Percentiles rank a stretch among this genome's conserved stretches.
Evolutionary conservation across 129 eudicot species (phyloP).

Genomic region (Lactuca sativa): DNA sequence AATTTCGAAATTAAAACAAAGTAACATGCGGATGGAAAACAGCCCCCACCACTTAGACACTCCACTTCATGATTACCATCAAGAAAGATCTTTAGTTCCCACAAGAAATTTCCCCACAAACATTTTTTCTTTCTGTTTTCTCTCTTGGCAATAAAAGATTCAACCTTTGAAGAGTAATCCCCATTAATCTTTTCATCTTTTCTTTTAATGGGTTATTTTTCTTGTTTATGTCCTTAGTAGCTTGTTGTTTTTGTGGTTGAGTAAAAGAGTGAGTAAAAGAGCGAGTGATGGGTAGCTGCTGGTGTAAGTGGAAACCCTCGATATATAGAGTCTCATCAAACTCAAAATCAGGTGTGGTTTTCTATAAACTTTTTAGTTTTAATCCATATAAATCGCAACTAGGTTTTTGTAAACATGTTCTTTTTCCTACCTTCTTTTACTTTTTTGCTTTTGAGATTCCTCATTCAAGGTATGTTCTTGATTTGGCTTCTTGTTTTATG

Average conservation of each 20-base stretch:
- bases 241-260: background rate
- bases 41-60: conserved; percentile 35
- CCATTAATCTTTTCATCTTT: conserved; percentile 11
- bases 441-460: conserved; percentile 26
- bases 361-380: background rate
- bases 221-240: conserved; percentile 9
- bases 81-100: conserved; percentile 36
- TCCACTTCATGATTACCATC: conserved; percentile 42
- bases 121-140: conserved; percentile 23
- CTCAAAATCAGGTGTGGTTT: conserved; percentile 57
- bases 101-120: conserved; percentile 24
- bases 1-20: conserved; percentile 18
- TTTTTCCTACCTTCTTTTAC: conserved; percentile 9
- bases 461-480: conserved; percentile 28
- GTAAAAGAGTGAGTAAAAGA: conserved; percentile 9
- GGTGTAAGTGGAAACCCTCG: conserved; percentile 64
- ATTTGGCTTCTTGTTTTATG: conserved; percentile 15
- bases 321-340: conserved; percentile 62
- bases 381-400: conserved; percentile 1
- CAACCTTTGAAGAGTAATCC: conserved; percentile 22
- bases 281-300: conserved; percentile 65
- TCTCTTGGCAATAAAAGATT: conserved; percentile 23
- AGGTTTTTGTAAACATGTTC: conserved; percentile 16
- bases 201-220: conserved; percentile 24
- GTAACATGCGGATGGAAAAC: conserved; percentile 36